phyloP scores from a whole-genome alignment of 2,329 filamentous ascomycete species.

The Ophiocordyceps unilateralis region DNA sequence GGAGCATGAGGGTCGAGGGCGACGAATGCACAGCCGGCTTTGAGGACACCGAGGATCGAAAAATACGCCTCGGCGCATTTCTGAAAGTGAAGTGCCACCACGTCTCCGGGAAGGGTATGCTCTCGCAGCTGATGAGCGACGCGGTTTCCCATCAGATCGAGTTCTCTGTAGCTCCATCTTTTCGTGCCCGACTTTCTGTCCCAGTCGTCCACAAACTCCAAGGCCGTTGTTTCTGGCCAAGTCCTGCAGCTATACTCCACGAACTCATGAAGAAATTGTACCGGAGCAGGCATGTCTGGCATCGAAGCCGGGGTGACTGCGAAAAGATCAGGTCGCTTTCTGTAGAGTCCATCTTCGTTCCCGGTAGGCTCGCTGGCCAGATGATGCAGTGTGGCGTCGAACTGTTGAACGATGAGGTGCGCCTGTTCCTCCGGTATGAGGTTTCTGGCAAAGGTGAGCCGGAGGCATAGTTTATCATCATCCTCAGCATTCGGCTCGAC shows the following conservation, averaged over 20 bases:
- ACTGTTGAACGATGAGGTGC: constrained; percentile 47
- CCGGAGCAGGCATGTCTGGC: constrained; percentile 35
- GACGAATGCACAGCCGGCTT: constrained; percentile 66
- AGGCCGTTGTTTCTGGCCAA: constrained; percentile 43
- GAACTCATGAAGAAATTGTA: constrained; percentile 56
- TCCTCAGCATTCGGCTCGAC: constrained; percentile 38
- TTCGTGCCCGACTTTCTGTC: constrained; percentile 22
- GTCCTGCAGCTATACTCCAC: constrained; percentile 45
- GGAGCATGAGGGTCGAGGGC: constrained; percentile 65
- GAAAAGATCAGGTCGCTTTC: constrained; percentile 24
- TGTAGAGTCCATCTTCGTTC: constrained; percentile 19
- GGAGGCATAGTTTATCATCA: constrained; percentile 34
- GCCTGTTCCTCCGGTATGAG: constrained; percentile 55
- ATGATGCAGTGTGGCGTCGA: constrained; percentile 47
- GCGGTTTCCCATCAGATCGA: constrained; percentile 54
- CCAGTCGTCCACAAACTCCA: constrained; percentile 56
- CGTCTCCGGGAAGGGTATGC: constrained; percentile 33
- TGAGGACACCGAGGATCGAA: constrained; percentile 64
- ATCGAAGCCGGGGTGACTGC: constrained; percentile 49
- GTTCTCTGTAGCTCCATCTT: constrained; percentile 57
- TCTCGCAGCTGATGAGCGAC: constrained; percentile 47
- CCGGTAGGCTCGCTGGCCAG: constrained; percentile 32
- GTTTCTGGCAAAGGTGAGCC: constrained; percentile 47
- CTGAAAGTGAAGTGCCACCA: constrained; percentile 65
- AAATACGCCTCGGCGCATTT: constrained; percentile 78